Base-by-base conservation (phyloP, 2,329 filamentous ascomycete species). In the Lachnellula willkommii region DNA sequence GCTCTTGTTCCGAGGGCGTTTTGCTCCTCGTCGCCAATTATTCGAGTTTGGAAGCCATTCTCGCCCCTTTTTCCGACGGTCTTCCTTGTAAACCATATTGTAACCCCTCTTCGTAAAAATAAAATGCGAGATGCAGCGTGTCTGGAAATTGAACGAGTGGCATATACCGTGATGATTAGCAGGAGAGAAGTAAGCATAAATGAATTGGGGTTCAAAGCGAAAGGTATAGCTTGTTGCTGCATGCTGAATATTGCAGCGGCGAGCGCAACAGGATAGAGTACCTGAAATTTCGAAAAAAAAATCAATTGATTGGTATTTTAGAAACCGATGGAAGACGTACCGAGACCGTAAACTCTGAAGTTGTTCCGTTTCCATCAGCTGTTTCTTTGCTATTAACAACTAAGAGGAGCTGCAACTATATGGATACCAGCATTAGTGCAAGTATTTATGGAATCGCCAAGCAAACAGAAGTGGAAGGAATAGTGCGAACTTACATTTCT, bases 201-300 rank as follows among this genome's bases (percentile, higher is more conserved):
- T 3, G 54, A 52, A 37, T 32, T 32, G 20, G 43, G 32, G 22
- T 3, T 56, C 14, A 24, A n/a, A 7, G 17, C n/a, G 26, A 48
- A 56, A 3, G 49, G 54, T 36, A 56, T 42, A 36, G 17, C 43
- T 15, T 42, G 32, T 28, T 32, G 43, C 22, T 52, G 50, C 50
- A 56, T 56, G 17, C 43, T 52, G 45, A 56, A 56, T 6, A 56
- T 52, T 3, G 49, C 42, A 26, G 50, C 50, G 14, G 54, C 36
- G 2, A 53, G 50, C 14, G 54, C 49, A 22, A 52, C 14, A 37
- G 55, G 55, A 32, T 50, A 54, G 17, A 54, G 47, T 9, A 57
- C 28, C 55, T 57, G 48, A 22, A 28, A 28, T 28, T 28, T 8
- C 8, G 37, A 15, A 32, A 24, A 32, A 24, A 20, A 20, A 20